Percentiles rank a stretch among this genome's conserved stretches.
Evolutionary conservation across 2,329 filamentous ascomycete species (phyloP).

Genomic region (Pezizomycotina sp.): DNA sequence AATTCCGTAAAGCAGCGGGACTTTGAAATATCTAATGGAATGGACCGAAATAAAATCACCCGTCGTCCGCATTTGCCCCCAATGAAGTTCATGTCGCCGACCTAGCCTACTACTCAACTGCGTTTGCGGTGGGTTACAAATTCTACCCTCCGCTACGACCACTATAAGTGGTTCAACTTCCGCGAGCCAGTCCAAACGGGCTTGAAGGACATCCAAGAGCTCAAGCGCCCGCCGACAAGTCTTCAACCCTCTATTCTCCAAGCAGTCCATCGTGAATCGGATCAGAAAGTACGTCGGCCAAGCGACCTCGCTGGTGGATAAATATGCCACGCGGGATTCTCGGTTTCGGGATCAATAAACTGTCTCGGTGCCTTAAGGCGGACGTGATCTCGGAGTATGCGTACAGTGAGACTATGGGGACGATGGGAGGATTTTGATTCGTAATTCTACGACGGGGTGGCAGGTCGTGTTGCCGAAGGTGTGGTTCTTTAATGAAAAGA

Average conservation of each 20-base stretch:
- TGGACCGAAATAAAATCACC: conserved; percentile 24
- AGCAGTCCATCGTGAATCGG: conserved; percentile 23
- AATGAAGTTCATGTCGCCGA: conserved; percentile 26
- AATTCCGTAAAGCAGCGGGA: no score
- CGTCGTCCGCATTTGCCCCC: conserved; percentile 31
- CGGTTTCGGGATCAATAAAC: conserved; percentile 9
- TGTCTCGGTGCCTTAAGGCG: conserved; percentile 28
- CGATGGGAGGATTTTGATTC: conserved; percentile 28
- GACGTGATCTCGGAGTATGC: conserved; percentile 31
- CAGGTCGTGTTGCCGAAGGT: conserved; percentile 18
- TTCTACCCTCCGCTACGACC: no score
- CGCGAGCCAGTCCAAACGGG: no score
- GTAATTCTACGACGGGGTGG: conserved; percentile 29
- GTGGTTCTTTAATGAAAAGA: no score
- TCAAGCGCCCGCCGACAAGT: conserved; percentile 32
- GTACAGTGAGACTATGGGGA: conserved; percentile 31
- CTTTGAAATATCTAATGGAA: no score
- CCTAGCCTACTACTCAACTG: conserved; percentile 25
- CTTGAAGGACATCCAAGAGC: conserved; percentile 29
- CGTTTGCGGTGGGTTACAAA: no score
- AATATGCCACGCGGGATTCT: conserved; percentile 18
- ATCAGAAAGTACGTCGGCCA: conserved; percentile 18
- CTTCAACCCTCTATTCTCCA: conserved; percentile 32
- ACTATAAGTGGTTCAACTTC: no score
- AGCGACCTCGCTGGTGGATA: conserved; percentile 27